phyloP scores from a whole-genome alignment of 2,329 filamentous ascomycete genomes.

The Amesomyces nigricolor region DNA sequence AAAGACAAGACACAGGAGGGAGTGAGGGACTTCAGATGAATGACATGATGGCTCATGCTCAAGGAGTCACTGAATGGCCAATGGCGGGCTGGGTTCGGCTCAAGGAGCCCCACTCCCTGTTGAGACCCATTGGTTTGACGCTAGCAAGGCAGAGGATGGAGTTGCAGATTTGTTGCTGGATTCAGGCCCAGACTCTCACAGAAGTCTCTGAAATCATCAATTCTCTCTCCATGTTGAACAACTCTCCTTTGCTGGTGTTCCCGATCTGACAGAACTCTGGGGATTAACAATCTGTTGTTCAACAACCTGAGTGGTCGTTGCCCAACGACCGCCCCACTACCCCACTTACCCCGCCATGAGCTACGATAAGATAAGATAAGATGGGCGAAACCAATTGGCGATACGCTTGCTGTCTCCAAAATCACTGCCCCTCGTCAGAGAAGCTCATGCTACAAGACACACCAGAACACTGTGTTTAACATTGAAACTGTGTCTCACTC shows the following conservation, averaged over 20 bases:
- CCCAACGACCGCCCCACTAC: background rate
- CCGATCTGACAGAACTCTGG: no score
- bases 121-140: background rate
- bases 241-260: no score
- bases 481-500: background rate
- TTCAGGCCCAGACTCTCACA: no score
- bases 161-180: background rate
- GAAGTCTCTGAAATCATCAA: no score
- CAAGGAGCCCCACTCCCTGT: background rate
- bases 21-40: background rate
- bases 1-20: background rate
- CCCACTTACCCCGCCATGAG: background rate
- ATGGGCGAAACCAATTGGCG: background rate
- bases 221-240: no score
- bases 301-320: no score
- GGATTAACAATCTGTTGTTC: no score
- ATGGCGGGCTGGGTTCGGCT: background rate
- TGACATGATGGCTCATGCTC: background rate
- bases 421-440: no score
- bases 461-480: no score
- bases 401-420: no score
- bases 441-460: no score
- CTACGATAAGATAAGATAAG: constrained; percentile 6
- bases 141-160: background rate
- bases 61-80: background rate